Percentiles rank a stretch among this genome's conserved stretches.
Conservation (phyloP, 352 stramenopile genomes). For the Pythium aristosporum region DNA sequence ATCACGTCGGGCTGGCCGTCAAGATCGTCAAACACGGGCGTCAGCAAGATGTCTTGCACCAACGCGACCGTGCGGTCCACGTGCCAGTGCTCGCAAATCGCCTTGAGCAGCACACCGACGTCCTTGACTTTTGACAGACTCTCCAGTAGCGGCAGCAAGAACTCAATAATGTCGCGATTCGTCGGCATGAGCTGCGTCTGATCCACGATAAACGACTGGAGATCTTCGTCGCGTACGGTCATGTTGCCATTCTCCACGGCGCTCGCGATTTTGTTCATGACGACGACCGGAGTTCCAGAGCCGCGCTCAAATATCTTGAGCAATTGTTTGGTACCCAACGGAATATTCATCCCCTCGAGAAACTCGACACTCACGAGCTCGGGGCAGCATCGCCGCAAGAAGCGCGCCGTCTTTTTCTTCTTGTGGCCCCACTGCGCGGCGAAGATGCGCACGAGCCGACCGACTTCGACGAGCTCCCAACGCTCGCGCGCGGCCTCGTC, state of each 20-base stretch:
- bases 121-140: slow-evolving; percentile 74
- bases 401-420: slow-evolving; percentile 54
- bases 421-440: slow-evolving; percentile 54
- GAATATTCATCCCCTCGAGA: slow-evolving; percentile 69
- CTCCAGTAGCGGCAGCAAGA: slow-evolving; percentile 67
- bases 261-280: slow-evolving; percentile 76
- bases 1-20: slow-evolving; percentile 83
- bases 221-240: slow-evolving; percentile 44
- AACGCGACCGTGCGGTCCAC: slow-evolving; percentile 50
- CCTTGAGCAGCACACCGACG: slow-evolving; percentile 57
- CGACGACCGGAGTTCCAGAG: slow-evolving; percentile 49
- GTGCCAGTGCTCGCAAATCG: slow-evolving; percentile 66
- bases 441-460: slow-evolving; percentile 80
- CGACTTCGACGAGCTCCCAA: slow-evolving; percentile 81
- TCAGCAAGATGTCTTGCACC: slow-evolving; percentile 77
- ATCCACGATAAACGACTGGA: slow-evolving; percentile 33
- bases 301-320: slow-evolving; percentile 69
- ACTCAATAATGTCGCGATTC: slow-evolving; percentile 64
- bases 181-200: slow-evolving; percentile 35
- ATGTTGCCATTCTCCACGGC: slow-evolving; percentile 73
- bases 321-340: slow-evolving; percentile 51
- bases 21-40: slow-evolving; percentile 75
- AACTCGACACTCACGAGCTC: slow-evolving; percentile 88
- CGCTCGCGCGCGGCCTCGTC: slow-evolving; percentile 68
- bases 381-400: slow-evolving; percentile 58